Conservation (phyloP, 1,284 basidiomycete genomes). For the Tilletia indica region DNA sequence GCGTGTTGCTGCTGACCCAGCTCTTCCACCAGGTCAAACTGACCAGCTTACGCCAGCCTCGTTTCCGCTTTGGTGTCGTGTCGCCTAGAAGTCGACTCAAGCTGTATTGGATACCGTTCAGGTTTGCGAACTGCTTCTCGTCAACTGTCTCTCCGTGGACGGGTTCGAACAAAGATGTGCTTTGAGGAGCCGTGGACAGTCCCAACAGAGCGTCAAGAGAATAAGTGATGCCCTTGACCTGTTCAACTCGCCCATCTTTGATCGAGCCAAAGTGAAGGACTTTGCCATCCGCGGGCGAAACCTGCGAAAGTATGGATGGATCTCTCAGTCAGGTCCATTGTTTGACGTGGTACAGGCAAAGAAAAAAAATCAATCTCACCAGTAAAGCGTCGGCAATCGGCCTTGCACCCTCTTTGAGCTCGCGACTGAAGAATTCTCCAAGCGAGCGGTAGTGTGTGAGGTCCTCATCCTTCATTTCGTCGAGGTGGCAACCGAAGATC, state of each 20-base stretch:
- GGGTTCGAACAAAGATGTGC: slow-evolving; percentile 20
- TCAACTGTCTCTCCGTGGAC: slow-evolving; percentile 65
- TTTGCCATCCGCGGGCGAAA: slow-evolving; percentile 89
- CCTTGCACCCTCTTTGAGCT: slow-evolving; percentile 76
- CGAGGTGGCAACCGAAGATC: slow-evolving; percentile 88
- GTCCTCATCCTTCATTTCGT: slow-evolving; percentile 80
- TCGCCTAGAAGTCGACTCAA: slow-evolving; percentile 69
- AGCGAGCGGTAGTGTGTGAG: slow-evolving; percentile 76
- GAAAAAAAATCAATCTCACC: slow-evolving; percentile 60
- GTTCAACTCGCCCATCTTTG: slow-evolving; percentile 77
- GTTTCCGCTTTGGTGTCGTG: slow-evolving; percentile 25
- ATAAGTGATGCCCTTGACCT: slow-evolving; percentile 95
- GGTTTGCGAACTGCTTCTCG: slow-evolving; percentile 86
- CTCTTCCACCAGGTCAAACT: slow-evolving; percentile 20
- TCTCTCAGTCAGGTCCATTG: neutral
- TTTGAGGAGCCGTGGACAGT: slow-evolving; percentile 34
- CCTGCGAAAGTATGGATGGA: slow-evolving; percentile 58
- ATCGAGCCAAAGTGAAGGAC: slow-evolving; percentile 91
- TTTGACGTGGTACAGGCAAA: neutral
- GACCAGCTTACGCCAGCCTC: slow-evolving; percentile 17
- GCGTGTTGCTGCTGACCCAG: slow-evolving; percentile 21
- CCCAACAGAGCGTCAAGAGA: slow-evolving; percentile 82
- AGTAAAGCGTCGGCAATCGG: slow-evolving; percentile 76
- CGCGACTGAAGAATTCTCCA: slow-evolving; percentile 92
- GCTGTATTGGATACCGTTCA: slow-evolving; percentile 95